Evolutionary conservation across 306 rosid species (phyloP), one percentile per base, ranked within the genome.

Genomic region (Boehmeria nivea): DNA sequence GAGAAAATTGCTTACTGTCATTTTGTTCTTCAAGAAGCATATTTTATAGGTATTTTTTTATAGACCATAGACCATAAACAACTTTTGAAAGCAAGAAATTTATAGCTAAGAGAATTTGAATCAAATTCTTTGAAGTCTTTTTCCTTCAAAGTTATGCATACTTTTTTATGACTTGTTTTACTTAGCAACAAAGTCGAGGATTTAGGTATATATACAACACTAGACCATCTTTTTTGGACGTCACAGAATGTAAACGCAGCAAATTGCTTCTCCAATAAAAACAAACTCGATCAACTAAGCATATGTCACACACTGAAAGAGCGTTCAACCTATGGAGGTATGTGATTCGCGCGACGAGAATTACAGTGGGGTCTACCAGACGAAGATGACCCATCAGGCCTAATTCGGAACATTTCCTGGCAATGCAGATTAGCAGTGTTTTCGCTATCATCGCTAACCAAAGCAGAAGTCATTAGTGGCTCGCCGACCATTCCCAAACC

Each of bases 341-440:
- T 17, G 21, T 28, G 56, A 61, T 23, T 57, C 70, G 73, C 69
- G 37, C 12, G 42, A n/a, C 27, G 61, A 44, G 58, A 54, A 33
- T 8, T 48, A 9, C 62, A 63, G 27, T 31, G 65, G 21, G 60
- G 42, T 20, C 58, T 51, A 24, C 37, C n/a, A 12, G 76, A 23
- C 63, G 81, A 56, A 11, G 81, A 67, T 12, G 81, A 67, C 18
- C 64, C 80, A 33, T 66, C 81, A 44, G 71, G 52, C 39, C 52
- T 61, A 20, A 60, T 39, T 9, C 43, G 42, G 54, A 63, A 66
- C 59, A 65, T 63, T 4, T 47, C 59, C 18, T 65, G 65, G 53
- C 60, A 49, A 19, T 48, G 52, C 20, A 67, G 42, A 42, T 52
- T 51, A 52, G 31, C 53, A 50, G 34, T 15, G n/a, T 45, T 71